Conservation (phyloP, 2,329 filamentous ascomycete species). For the Neodidymelliopsis sp. region DNA sequence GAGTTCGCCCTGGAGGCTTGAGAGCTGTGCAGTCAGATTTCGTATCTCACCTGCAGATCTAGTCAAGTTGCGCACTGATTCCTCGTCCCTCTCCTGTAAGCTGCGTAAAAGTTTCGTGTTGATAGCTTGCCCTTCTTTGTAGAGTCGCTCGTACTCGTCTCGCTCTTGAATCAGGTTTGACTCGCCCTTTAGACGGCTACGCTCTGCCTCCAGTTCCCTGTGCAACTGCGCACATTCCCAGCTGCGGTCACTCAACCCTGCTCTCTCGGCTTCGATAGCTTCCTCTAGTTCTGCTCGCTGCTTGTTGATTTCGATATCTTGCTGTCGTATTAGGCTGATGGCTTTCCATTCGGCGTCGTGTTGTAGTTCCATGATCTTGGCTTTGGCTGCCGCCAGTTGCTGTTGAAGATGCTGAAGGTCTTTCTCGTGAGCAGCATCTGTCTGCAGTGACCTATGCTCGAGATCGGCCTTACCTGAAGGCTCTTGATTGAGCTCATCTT, state of each 20-base stretch:
- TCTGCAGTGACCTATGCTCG: background rate
- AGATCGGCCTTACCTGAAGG: background rate
- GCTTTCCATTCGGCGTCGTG: background rate
- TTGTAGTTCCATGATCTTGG: background rate
- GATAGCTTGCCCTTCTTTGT: background rate
- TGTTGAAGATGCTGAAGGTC: background rate
- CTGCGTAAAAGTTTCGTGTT: background rate
- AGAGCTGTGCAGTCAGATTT: background rate
- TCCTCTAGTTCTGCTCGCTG: background rate
- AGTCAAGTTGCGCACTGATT: background rate
- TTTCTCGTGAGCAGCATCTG: background rate
- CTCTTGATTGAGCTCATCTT: background rate
- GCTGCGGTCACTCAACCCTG: background rate
- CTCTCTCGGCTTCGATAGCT: background rate
- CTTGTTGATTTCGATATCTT: background rate
- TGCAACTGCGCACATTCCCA: slow-evolving; percentile 1
- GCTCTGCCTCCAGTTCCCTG: background rate
- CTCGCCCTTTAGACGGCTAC: background rate
- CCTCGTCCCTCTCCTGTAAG: background rate
- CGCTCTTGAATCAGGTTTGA: background rate
- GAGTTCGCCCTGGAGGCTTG: background rate
- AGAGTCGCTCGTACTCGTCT: background rate
- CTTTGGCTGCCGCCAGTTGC: background rate
- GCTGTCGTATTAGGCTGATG: background rate
- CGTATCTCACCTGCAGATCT: background rate